Base-by-base conservation (phyloP, 225 moss, liverwort and hornwort genomes). In the Bryoerythrophyllum caledonicum region DNA sequence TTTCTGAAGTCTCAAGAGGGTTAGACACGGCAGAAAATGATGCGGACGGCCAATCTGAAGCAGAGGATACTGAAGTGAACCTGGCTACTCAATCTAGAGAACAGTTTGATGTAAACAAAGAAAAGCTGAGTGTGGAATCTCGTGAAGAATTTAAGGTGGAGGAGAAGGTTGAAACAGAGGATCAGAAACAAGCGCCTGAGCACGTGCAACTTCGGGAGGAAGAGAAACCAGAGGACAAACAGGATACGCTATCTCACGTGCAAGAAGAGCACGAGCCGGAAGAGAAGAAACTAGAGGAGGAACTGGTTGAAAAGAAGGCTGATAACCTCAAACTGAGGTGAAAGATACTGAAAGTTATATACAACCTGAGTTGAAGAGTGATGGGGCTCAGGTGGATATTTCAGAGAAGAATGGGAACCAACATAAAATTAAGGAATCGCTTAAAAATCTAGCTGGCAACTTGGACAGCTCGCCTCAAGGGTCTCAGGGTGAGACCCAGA, bases 281-380 rank as follows among this genome's bases (percentile, higher is more conserved):
- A 58, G 14, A 60, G 76, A 51, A 60, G 76, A 60, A 68, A 8
- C 76, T 48, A 74, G 65, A 69, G 24, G 74, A 66, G 64, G 30
- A 13, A 65, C n/a, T n/a, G n/a, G 40, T 57, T 28, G 60, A 66
- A 53, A 53, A 76, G 60, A 60, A 72, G 21, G 48, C 56, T 52
- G 70, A 48, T 46, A 46, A 44, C 67, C 49, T 46, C 44, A 41
- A 63, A 28, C 52, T 30, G 74, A 70, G 58, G 64, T 74, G 64
- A 53, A 74, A 12, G 51, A 0, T 10, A 52, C 15, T 63, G 78
- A 40, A 48, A 64, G 13, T 74, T 20, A 4, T 51, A 26, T 44
- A 32, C 73, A 73, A 20, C 60, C 77, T 21, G 56, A 77, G 73
- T 68, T 20, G 43, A 77, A 68, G 77, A 73, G 68, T 26, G 74